Base-by-base conservation (phyloP, 2,329 filamentous ascomycete genomes). In the Sclerotinia sclerotiorum region DNA sequence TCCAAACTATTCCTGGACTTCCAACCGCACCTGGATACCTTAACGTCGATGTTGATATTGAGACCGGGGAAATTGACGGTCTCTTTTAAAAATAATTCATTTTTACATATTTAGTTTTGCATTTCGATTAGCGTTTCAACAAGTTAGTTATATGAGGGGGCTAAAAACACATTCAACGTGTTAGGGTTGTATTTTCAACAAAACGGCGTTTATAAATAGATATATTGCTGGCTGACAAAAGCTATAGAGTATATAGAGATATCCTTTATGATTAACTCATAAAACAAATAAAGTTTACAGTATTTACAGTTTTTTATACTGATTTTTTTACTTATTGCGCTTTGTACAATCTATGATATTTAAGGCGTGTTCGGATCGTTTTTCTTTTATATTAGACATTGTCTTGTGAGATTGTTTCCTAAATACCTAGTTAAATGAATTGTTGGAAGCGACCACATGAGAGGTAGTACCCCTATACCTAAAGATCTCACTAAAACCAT, bases 1-100 rank as follows among this genome's bases (percentile, higher is more conserved):
- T 99, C 73, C 95, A 98, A 84, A 99, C 95, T 1, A 99, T 99
- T 72, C 95, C 95, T 19, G 95, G 95, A 70, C 83, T 99, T 72
- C 94, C 94, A 13, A 98, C 95, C 11, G 94, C 94, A 27, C 95
- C 94, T 11, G 95, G 95, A 15, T 98, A 98, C 78, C 83, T 98
- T 71, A 97, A 97, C 76, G 94, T 97, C 57, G 94, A 97, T 74
- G 89, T 90, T 49, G 90, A 94, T 75, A 81, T 84, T 7, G 90
- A 93, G 82, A 94, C 90, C n/a, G 91, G 91, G 67, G 91, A 94
- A 81, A 92, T 94, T 72, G 88, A 92, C 69, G 91, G 95, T 6
- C 85, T 99, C 68, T 99, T 98, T 80, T 99, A 93, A 74, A 72
- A 57, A 63, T 11, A 42, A 39, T 21, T 10, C 35, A 7, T 46